These are phyloP conservation scores for Tolypocladium tundrense DNA, from an alignment of 2,329 filamentous ascomycete species.

Conservation along the genomic window DNA sequence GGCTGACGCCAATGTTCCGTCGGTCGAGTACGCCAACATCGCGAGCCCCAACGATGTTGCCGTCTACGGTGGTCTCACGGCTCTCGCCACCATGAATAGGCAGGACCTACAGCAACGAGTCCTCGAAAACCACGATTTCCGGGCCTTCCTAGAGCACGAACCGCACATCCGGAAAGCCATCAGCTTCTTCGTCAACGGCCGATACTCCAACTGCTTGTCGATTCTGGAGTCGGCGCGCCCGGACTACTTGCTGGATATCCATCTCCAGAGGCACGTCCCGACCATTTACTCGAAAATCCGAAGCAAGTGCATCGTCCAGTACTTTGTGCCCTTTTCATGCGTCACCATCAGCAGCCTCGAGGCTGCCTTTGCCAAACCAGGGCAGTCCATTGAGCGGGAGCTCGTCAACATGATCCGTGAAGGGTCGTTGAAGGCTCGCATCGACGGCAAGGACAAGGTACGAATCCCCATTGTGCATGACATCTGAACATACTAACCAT, in stretches of 20 bases:
- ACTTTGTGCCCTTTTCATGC: constrained; percentile 81
- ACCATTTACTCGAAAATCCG: constrained; percentile 66
- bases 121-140: constrained; percentile 71
- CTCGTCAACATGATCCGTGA: constrained; percentile 67
- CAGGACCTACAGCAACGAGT: constrained; percentile 63
- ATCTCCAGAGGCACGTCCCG: constrained; percentile 65
- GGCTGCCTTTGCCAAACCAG: constrained; percentile 58
- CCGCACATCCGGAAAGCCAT: constrained; percentile 90
- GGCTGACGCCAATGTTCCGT: constrained; percentile 41
- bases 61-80: constrained; percentile 81
- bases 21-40: constrained; percentile 55
- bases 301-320: constrained; percentile 86
- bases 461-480: not conserved
- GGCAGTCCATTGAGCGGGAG: constrained; percentile 59
- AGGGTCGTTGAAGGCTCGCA: constrained; percentile 62
- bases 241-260: constrained; percentile 85
- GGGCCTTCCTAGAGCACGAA: constrained; percentile 82
- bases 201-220: constrained; percentile 75
- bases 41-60: constrained; percentile 81
- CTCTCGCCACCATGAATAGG: constrained; percentile 81
- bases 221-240: constrained; percentile 71
- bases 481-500: not conserved
- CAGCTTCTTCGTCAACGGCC: constrained; percentile 76
- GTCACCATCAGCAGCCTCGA: constrained; percentile 75
- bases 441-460: constrained; percentile 74